Percentiles rank a stretch among this genome's conserved stretches.
These are phyloP conservation scores for Geosiphon pyriformis DNA, from an alignment of 192 early-diverging fungal species.

Conservation along the genomic window DNA sequence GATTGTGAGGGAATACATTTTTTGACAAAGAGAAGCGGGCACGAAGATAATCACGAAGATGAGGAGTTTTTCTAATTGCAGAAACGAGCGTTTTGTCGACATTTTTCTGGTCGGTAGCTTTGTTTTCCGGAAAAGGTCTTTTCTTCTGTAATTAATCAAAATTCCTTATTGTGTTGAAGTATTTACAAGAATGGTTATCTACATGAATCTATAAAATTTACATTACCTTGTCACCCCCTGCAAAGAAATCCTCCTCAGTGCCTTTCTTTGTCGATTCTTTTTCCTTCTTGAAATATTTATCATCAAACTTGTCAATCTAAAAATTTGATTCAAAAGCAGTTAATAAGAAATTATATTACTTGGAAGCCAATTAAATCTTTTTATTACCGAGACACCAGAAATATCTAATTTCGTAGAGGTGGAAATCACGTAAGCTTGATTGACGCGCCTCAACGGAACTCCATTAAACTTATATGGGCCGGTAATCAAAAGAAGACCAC, in stretches of 20 bases:
- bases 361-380: not conserved
- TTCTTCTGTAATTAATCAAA: conserved; percentile 56
- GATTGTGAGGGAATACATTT: conserved; percentile 92
- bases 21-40: conserved; percentile 88
- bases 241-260: conserved; percentile 90
- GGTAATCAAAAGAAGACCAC: conserved; percentile 93
- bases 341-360: conserved; percentile 1
- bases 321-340: not conserved
- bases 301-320: conserved; percentile 65
- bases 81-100: conserved; percentile 82
- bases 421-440: conserved; percentile 99
- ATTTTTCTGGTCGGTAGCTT: conserved; percentile 85
- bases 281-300: conserved; percentile 89
- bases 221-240: conserved; percentile 37
- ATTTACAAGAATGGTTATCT: too few relatives aligned
- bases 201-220: too few relatives aligned
- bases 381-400: conserved; percentile 56
- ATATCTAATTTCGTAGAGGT: conserved; percentile 99
- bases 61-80: conserved; percentile 76
- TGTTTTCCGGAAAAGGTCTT: conserved; percentile 70
- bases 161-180: too few relatives aligned
- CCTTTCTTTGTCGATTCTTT: conserved; percentile 68
- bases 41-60: conserved; percentile 83
- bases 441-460: conserved; percentile 94
- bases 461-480: conserved; percentile 99